Evolutionary conservation across 2,329 filamentous ascomycete species (phyloP).

Genomic region (Talaromyces sp.): DNA sequence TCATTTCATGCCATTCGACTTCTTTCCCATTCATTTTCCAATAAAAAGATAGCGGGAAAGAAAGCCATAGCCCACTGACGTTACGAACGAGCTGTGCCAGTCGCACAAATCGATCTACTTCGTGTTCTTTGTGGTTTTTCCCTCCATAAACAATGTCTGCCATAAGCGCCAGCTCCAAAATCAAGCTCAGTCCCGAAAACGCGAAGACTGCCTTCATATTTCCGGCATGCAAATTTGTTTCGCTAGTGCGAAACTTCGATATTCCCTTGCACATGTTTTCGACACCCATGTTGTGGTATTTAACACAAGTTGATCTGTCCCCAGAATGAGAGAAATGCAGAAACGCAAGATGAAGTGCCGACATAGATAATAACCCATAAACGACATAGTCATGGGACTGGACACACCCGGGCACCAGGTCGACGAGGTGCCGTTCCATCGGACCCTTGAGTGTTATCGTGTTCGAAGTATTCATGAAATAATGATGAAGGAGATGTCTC

Average conservation of each 20-base stretch:
- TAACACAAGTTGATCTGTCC: not conserved
- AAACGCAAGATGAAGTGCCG: not conserved
- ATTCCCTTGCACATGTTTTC: not conserved
- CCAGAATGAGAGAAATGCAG: not conserved
- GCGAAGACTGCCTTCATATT: not conserved
- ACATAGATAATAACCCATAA: not conserved
- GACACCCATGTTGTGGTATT: not conserved
- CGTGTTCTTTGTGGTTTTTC: not conserved
- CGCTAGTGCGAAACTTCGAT: not conserved
- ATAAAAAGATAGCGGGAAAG: not conserved
- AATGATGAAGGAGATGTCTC: not conserved
- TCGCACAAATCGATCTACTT: not conserved
- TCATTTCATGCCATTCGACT: not conserved
- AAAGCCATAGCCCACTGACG: not conserved
- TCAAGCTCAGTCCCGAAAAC: not conserved
- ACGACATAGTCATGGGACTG: not conserved
- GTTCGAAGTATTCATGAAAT: not conserved
- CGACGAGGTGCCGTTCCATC: not conserved
- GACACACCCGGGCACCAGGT: not conserved
- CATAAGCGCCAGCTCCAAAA: not conserved
- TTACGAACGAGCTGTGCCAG: not conserved
- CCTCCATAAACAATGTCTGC: not conserved
- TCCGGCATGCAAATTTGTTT: not conserved
- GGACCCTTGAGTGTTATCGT: not conserved
- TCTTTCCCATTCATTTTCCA: not conserved